phyloP scores from a whole-genome alignment of 2,329 filamentous ascomycete species.

The Trichoderma harzianum region DNA sequence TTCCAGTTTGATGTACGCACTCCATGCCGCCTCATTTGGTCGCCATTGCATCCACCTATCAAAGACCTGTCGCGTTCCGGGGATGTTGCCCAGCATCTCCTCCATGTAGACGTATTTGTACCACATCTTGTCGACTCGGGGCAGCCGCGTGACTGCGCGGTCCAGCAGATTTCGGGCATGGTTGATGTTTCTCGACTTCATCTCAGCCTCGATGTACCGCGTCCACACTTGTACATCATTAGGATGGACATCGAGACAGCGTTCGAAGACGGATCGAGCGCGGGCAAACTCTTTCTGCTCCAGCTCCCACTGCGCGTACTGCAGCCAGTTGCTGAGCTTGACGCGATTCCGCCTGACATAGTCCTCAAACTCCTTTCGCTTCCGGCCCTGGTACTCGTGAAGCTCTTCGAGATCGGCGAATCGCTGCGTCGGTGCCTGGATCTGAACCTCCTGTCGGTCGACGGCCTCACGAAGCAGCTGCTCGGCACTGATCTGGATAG shows the following conservation, averaged over 20 bases:
- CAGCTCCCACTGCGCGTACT: constrained; percentile 94
- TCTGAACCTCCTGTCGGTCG: constrained; percentile 83
- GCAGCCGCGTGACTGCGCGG: constrained; percentile 87
- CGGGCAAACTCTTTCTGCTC: constrained; percentile 97
- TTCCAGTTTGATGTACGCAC: constrained; percentile 93
- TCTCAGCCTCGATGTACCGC: constrained; percentile 91
- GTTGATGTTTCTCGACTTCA: constrained; percentile 91
- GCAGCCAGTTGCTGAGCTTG: constrained; percentile 98
- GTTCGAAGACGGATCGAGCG: constrained; percentile 89
- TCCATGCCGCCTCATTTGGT: constrained; percentile 93
- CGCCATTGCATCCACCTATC: constrained; percentile 99
- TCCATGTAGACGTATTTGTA: constrained; percentile 99
- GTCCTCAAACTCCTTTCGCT: constrained; percentile 95
- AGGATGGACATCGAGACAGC: constrained; percentile 86
- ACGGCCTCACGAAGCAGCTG: constrained; percentile 96
- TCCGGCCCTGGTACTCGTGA: constrained; percentile 94
- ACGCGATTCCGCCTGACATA: constrained; percentile 93
- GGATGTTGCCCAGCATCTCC: constrained; percentile 92
- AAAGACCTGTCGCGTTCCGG: constrained; percentile 89
- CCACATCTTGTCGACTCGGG: constrained; percentile 93
- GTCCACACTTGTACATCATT: constrained; percentile 88
- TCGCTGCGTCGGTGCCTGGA: constrained; percentile 88
- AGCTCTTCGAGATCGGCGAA: constrained; percentile 97
- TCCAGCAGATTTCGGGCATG: constrained; percentile 93
- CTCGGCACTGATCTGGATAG: constrained; percentile 89